These are phyloP conservation scores for Trichodelitschia bisporula DNA, from an alignment of 495 filamentous ascomycete species.

Conservation along the genomic window DNA sequence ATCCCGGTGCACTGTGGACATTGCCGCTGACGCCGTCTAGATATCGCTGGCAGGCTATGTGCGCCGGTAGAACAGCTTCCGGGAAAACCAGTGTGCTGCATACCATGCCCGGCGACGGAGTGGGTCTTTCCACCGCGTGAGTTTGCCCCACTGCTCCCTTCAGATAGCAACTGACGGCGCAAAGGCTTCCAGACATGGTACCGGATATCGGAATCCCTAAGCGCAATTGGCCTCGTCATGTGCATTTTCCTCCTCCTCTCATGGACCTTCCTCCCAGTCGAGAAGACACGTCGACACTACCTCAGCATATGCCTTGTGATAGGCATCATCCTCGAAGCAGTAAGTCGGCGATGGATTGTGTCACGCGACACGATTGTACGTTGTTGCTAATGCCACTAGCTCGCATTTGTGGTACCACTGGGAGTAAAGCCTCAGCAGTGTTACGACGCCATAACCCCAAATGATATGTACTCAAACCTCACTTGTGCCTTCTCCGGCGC, in stretches of 20 bases:
- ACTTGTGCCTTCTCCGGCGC: slow-evolving; percentile 77
- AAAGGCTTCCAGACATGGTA: slow-evolving; percentile 39
- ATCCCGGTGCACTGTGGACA: too few species aligned
- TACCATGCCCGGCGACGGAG: slow-evolving; percentile 70
- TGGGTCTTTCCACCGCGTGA: slow-evolving; percentile 62
- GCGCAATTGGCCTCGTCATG: slow-evolving; percentile 44
- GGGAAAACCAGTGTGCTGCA: slow-evolving; percentile 38
- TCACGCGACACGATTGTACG: too few species aligned
- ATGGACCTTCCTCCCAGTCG: slow-evolving; percentile 61
- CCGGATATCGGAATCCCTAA: slow-evolving; percentile 49
- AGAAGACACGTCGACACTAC: slow-evolving; percentile 81
- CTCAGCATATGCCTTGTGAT: slow-evolving; percentile 65
- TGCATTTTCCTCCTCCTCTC: slow-evolving; percentile 59
- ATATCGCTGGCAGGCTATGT: slow-evolving; percentile 40
- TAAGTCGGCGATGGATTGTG: too few species aligned
- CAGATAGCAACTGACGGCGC: neutral
- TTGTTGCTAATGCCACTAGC: slow-evolving; percentile 18
- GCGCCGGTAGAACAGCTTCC: slow-evolving; percentile 21
- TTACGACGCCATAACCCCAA: slow-evolving; percentile 71
- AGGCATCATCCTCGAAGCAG: slow-evolving; percentile 51
- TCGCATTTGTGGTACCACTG: slow-evolving; percentile 81
- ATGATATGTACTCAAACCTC: slow-evolving; percentile 63
- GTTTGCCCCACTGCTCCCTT: too few species aligned
- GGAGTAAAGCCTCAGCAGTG: slow-evolving; percentile 61
- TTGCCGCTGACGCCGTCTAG: too few species aligned